Base-by-base conservation (phyloP, 192 early-diverging fungal genomes). In the Entomortierella parvispora region DNA sequence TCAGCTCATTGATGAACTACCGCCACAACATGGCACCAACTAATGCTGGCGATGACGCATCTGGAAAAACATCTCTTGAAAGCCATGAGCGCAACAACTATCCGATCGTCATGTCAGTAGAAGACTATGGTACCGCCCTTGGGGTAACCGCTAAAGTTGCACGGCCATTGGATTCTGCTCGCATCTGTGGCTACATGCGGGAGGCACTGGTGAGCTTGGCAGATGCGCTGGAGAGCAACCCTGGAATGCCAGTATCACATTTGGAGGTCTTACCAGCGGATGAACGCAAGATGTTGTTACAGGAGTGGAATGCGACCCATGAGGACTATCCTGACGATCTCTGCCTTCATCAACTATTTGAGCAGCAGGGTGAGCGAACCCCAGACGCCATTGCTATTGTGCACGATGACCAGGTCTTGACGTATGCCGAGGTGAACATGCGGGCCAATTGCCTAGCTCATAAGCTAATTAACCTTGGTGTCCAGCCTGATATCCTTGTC, bases 311-410 rank as follows among this genome's bases (percentile, higher is more conserved):
- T 20, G 4, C 22, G 5, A 62, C 60, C 2, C 6, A 11, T 2
- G 2, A 12, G 0, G 31, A 4, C 32, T 49, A n/a, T 23, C 60
- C 45, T 12, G 60, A n/a, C 14, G 5, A 62, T 2, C 14, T 10
- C 12, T 34, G 17, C 17, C 20, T 54, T 8, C 49, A 65, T 28
- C 37, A 65, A 11, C 1, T 65, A 42, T 53, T 65, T 31, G 62
- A 65, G 40, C 15, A 55, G 4, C 62, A 65, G 7, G 51, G 18
- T 37, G 5, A 26, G 4, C 40, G 8, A 1, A 42, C n/a, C 6
- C 62, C 62, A 29, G 17, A 42, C 0, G 62, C 62, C 2, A 29
- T 31, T 29, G 62, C 62, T 23, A 10, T 65, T 45, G 50, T 65
- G 17, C 33, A 43, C 18, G 51, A 54, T 12, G 50, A 31, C 20